Evolutionary conservation across 2,329 filamentous ascomycete genomes (phyloP).

Genomic region (Pseudogymnoascus sp.): DNA sequence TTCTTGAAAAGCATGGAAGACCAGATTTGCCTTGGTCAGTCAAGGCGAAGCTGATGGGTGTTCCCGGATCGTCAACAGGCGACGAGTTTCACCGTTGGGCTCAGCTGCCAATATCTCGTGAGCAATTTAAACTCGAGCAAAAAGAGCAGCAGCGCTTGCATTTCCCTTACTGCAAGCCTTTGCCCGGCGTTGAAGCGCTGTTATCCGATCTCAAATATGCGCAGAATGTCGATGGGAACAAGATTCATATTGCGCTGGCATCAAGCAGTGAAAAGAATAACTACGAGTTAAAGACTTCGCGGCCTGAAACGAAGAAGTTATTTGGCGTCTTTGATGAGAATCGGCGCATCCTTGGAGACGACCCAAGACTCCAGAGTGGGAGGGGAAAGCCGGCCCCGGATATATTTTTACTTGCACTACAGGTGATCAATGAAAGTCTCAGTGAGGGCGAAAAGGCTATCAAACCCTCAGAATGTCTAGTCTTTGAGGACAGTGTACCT

Average conservation of each 20-base stretch:
- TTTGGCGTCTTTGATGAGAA: constrained; percentile 58
- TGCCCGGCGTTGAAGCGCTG: constrained; percentile 68
- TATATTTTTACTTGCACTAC: constrained; percentile 81
- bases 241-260: constrained; percentile 66
- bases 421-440: constrained; percentile 74
- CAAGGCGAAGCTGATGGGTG: constrained; percentile 65
- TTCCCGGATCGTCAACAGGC: constrained; percentile 32
- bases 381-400: constrained; percentile 92
- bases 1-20: constrained; percentile 67
- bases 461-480: constrained; percentile 79
- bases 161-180: constrained; percentile 64
- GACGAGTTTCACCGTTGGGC: constrained; percentile 74
- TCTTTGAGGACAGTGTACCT: constrained; percentile 92
- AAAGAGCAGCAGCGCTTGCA: constrained; percentile 56
- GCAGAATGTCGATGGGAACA: neutral
- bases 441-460: constrained; percentile 55
- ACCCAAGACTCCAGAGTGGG: constrained; percentile 64
- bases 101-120: constrained; percentile 64
- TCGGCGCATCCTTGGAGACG: constrained; percentile 79
- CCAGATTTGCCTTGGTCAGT: constrained; percentile 82
- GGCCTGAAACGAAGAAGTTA: constrained; percentile 32
- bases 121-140: constrained; percentile 56
- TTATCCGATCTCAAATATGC: constrained; percentile 45
- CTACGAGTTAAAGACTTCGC: neutral
- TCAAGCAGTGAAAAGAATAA: constrained; percentile 46